A percentile compares a stretch with the other conserved stretches of the same genome.
phyloP scores from a whole-genome alignment of 2,329 filamentous ascomycete species.

The Talaromyces amestolkiae region DNA sequence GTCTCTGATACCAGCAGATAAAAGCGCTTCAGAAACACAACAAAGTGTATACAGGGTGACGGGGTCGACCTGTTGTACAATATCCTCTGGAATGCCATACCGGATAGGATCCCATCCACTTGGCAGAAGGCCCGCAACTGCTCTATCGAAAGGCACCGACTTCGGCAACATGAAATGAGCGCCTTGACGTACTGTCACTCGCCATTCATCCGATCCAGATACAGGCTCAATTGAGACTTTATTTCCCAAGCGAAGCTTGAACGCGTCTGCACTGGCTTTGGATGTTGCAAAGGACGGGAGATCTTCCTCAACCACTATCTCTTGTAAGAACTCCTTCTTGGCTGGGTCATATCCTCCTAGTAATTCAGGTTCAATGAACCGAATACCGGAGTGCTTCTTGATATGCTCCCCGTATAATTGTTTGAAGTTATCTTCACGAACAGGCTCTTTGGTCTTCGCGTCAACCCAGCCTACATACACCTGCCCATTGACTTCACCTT shows the following conservation, averaged over 20 bases:
- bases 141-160: constrained; percentile 91
- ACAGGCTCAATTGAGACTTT: constrained; percentile 98
- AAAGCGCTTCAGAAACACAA: constrained; percentile 83
- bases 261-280: constrained; percentile 94
- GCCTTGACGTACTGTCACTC: constrained; percentile 90
- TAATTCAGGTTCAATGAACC: constrained; percentile 95
- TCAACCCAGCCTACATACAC: constrained; percentile 97
- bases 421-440: constrained; percentile 98
- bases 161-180: constrained; percentile 94
- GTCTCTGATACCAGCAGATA: constrained; percentile 92
- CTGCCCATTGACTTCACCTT: constrained; percentile 90
- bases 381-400: constrained; percentile 93
- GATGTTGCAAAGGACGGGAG: constrained; percentile 95
- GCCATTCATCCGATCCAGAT: constrained; percentile 87
- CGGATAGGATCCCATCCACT: constrained; percentile 96
- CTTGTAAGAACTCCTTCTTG: constrained; percentile 96
- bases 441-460: constrained; percentile 85
- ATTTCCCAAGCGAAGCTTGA: constrained; percentile 92
- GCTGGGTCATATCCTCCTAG: constrained; percentile 94
- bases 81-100: constrained; percentile 95
- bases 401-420: constrained; percentile 95
- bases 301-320: constrained; percentile 95
- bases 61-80: constrained; percentile 94
- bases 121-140: constrained; percentile 90
- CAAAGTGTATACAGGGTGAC: constrained; percentile 94